Evolutionary conservation across 176 grass and related monocot species (phyloP), one percentile per base, ranked within the genome.

Genomic region (Echinochloa phyllopogon): DNA sequence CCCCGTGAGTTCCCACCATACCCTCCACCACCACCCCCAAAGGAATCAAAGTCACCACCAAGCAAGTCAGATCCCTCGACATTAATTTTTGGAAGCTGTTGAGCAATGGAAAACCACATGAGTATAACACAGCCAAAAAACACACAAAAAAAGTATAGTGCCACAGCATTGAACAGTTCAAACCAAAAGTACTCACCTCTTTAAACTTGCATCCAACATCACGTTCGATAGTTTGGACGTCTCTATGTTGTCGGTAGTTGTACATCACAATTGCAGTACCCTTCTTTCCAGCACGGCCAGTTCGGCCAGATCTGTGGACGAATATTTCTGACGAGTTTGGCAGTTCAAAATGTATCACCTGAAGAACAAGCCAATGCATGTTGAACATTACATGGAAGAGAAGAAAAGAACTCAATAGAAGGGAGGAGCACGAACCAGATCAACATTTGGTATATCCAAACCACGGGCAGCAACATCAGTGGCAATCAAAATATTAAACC

Each of bases 381-480:
- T 11, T 64, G 9, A 52, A 69, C 14, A 81, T 33, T 68, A 79
- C 50, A 13, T 49, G 17, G n/a, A n/a, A 83, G 15, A 60, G 21
- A 64, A 59, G 66, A 56, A 68, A 17, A 58, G 17, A 81, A 48
- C 47, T 36, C 5, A 17, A 82, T 20, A 64, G 41, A 78, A 65
- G 72, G 18, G 56, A 1, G 61, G 87, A 83, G 16, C 55, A 85
- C 86, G 60, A 77, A 99, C 97, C 92, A 99, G 53, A 85, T 99
- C 97, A 12, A 99, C 97, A 87, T 99, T 99, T 83, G 97, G 94
- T 60, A 99, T 99, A 89, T 99, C 97, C 73, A 99, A 86, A 44
- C 97, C 97, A 80, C 97, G 97, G 59, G 97, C 90, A 77, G 97
- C 97, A 74, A 99, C 94, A 83, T 99, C 97, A 76, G 97, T 99